These are phyloP conservation scores for Magnaporthiopsis rhizophila DNA, from an alignment of 2,329 filamentous ascomycete species.

Conservation along the genomic window DNA sequence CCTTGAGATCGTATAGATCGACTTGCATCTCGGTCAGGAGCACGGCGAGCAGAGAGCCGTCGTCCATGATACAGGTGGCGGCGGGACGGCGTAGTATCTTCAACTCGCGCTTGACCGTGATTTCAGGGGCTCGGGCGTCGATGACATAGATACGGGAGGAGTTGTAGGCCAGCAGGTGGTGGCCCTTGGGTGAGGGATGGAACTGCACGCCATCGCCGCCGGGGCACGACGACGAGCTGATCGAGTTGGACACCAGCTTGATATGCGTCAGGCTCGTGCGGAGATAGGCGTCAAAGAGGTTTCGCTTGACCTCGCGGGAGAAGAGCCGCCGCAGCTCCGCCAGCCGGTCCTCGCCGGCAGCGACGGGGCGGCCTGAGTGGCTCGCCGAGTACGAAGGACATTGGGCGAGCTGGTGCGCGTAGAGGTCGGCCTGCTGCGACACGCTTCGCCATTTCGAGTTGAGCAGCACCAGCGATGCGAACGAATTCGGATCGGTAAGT, in stretches of 20 bases:
- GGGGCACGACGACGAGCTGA: slow-evolving; percentile 75
- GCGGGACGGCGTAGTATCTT: slow-evolving; percentile 71
- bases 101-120: slow-evolving; percentile 66
- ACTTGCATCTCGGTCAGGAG: slow-evolving; percentile 76
- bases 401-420: slow-evolving; percentile 51
- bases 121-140: slow-evolving; percentile 51
- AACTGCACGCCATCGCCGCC: slow-evolving; percentile 83
- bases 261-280: slow-evolving; percentile 63
- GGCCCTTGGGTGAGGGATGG: slow-evolving; percentile 66
- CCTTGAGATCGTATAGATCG: slow-evolving; percentile 69
- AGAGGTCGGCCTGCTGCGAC: slow-evolving; percentile 56
- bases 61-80: slow-evolving; percentile 70
- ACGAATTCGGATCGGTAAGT: slow-evolving; percentile 51
- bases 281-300: slow-evolving; percentile 69
- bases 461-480: slow-evolving; percentile 58
- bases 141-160: slow-evolving; percentile 78
- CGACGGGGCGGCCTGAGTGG: slow-evolving; percentile 28
- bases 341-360: slow-evolving; percentile 42
- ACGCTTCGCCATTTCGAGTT: slow-evolving; percentile 58
- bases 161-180: slow-evolving; percentile 71
- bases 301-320: slow-evolving; percentile 62
- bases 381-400: slow-evolving; percentile 52
- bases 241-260: slow-evolving; percentile 74
- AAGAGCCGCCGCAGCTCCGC: slow-evolving; percentile 57
- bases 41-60: slow-evolving; percentile 69